Percentiles rank a stretch among this genome's conserved stretches.
Conservation (phyloP, 805 yeast species). For the Myxozyma lipomycoides region DNA sequence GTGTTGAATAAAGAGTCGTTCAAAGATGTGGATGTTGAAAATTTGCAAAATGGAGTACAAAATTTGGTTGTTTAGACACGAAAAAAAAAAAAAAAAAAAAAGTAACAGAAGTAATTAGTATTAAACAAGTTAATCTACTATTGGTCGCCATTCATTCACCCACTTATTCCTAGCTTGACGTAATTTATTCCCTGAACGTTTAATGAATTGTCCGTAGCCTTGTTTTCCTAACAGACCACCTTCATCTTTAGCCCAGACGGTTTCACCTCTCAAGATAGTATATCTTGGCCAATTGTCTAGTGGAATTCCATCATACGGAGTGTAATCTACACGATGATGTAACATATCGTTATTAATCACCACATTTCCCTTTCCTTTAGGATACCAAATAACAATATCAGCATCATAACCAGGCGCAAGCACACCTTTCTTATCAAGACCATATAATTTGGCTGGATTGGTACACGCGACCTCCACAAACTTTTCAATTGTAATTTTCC, state of each 20-base stretch:
- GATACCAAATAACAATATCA: slow-evolving; percentile 49
- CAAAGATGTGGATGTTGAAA: not conserved
- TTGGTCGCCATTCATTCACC: slow-evolving; percentile 25
- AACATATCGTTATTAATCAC: slow-evolving; percentile 35
- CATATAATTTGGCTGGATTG: slow-evolving; percentile 48
- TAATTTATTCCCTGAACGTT: slow-evolving; percentile 21
- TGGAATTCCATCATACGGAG: slow-evolving; percentile 38
- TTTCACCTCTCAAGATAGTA: slow-evolving; percentile 38
- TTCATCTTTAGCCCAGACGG: slow-evolving; percentile 26
- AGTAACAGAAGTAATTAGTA: too few relatives aligned
- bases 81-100: too few relatives aligned
- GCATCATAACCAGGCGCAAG: slow-evolving; percentile 49
- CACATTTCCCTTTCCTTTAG: slow-evolving; percentile 36
- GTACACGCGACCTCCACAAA: slow-evolving; percentile 47
- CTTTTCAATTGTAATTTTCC: slow-evolving; percentile 41
- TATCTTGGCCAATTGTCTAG: slow-evolving; percentile 48
- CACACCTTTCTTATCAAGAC: slow-evolving; percentile 44
- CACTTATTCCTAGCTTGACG: slow-evolving; percentile 17
- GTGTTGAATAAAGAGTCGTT: not conserved
- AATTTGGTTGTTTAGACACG: not conserved
- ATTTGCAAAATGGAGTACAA: not conserved
- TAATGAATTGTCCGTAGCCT: slow-evolving; percentile 26
- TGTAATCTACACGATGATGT: slow-evolving; percentile 32
- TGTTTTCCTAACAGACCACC: slow-evolving; percentile 26
- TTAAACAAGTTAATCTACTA: slow-evolving; percentile 1